Percentiles rank a stretch among this genome's conserved stretches.
These are phyloP conservation scores for Spathaspora hagerdaliae DNA, from an alignment of 805 yeast species.

Conservation along the genomic window DNA sequence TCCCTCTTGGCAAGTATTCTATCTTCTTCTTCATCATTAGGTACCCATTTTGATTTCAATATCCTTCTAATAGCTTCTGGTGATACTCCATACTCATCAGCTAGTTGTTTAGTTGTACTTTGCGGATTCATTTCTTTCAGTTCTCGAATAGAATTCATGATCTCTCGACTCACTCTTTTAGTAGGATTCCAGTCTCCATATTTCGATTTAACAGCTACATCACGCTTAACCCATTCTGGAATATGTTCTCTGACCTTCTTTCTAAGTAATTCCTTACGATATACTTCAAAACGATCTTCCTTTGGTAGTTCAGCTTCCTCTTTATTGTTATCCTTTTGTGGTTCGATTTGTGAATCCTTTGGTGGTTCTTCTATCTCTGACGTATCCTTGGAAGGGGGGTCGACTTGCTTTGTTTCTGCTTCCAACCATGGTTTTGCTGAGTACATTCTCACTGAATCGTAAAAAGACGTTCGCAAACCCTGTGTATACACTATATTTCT, in stretches of 20 bases:
- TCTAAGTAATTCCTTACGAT: neutral
- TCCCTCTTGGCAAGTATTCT: conserved; percentile 25
- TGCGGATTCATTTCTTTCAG: conserved; percentile 58
- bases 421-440: neutral
- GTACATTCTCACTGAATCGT: neutral
- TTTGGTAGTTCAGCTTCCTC: neutral
- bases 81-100: conserved; percentile 62
- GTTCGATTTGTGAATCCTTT: too few relatives aligned
- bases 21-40: conserved; percentile 51
- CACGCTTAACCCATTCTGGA: conserved; percentile 66
- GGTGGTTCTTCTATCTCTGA: too few relatives aligned
- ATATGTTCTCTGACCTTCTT: conserved; percentile 10
- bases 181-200: conserved; percentile 68
- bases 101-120: conserved; percentile 55
- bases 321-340: neutral
- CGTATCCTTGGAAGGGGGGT: neutral
- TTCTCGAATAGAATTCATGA: conserved; percentile 60
- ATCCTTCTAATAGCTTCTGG: conserved; percentile 84
- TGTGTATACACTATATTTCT: too few relatives aligned
- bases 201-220: conserved; percentile 58
- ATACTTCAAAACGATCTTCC: neutral
- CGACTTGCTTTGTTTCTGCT: neutral
- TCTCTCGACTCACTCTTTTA: conserved; percentile 61
- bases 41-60: conserved; percentile 72
- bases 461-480: neutral